Percentiles rank a stretch among this genome's conserved stretches.
These are phyloP conservation scores for Dactylella cylindrospora DNA, from an alignment of 2,329 filamentous ascomycete species.

Conservation along the genomic window DNA sequence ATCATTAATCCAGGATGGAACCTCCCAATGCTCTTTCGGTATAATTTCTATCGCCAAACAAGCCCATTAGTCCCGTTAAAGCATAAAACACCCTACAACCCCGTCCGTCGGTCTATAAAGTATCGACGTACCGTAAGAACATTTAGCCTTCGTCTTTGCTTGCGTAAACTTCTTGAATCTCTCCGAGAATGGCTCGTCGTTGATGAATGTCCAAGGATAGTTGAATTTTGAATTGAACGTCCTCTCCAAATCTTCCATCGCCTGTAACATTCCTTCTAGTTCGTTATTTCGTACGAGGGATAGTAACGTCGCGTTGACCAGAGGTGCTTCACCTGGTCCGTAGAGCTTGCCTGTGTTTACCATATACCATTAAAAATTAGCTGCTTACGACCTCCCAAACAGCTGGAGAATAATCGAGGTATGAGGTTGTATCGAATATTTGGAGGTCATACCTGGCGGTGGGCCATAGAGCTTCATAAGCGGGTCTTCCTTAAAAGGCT, in stretches of 20 bases:
- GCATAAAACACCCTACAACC: no score
- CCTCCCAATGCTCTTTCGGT: constrained; percentile 91
- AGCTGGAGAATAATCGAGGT: no score
- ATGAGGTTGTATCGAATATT: background rate
- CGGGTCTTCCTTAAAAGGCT: constrained; percentile 35
- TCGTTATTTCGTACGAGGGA: constrained; percentile 92
- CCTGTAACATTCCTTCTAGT: constrained; percentile 76
- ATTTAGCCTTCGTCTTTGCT: constrained; percentile 83
- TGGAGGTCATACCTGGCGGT: constrained; percentile 12
- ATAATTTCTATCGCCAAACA: constrained; percentile 67
- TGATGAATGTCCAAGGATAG: constrained; percentile 99
- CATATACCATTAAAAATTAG: no score
- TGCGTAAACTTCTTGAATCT: constrained; percentile 85
- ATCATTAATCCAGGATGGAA: constrained; percentile 87
- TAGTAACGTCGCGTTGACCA: constrained; percentile 90
- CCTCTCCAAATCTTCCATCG: constrained; percentile 86
- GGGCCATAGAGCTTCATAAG: constrained; percentile 34
- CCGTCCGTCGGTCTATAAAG: no score
- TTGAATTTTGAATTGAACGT: constrained; percentile 99
- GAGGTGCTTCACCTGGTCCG: constrained; percentile 57
- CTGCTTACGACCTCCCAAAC: no score
- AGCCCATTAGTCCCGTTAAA: background rate
- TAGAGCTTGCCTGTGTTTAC: constrained; percentile 45
- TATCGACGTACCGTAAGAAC: constrained; percentile 68
- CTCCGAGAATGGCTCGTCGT: constrained; percentile 87